Conservation (phyloP, 2,329 filamentous ascomycete genomes). For the Aspergillus viridinutans region DNA sequence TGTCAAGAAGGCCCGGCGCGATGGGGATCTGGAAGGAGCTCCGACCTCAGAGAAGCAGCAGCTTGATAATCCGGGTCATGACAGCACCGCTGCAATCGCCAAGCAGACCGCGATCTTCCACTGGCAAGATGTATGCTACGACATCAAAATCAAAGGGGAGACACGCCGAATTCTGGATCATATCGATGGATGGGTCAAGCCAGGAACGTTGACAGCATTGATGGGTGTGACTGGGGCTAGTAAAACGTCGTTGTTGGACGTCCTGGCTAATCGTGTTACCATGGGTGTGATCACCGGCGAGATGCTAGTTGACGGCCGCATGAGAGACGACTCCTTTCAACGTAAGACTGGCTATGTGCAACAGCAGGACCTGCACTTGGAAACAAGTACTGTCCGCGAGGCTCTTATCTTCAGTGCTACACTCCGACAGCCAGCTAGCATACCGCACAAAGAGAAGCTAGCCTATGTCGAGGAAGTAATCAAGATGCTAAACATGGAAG, state of each 20-base stretch:
- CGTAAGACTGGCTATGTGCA: constrained; percentile 56
- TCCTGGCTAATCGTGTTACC: constrained; percentile 73
- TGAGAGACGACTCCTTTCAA: constrained; percentile 71
- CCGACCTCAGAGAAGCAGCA: constrained; percentile 45
- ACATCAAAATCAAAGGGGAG: constrained; percentile 73
- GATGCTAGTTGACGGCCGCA: constrained; percentile 71
- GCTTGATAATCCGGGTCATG: constrained; percentile 71
- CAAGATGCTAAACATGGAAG: constrained; percentile 79
- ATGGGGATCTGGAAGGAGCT: constrained; percentile 20
- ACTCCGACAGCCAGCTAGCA: constrained; percentile 75
- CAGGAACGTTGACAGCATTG: constrained; percentile 78
- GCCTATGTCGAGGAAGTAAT: constrained; percentile 86
- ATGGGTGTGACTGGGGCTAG: constrained; percentile 90
- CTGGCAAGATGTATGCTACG: constrained; percentile 79
- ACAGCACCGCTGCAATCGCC: constrained; percentile 64
- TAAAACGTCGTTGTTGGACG: constrained; percentile 84
- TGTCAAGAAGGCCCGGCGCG: constrained; percentile 20
- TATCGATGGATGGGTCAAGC: constrained; percentile 89
- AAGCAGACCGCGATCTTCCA: constrained; percentile 73
- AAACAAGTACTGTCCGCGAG: constrained; percentile 80
- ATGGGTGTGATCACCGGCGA: constrained; percentile 83
- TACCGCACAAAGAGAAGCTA: constrained; percentile 66
- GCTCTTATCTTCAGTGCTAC: constrained; percentile 79
- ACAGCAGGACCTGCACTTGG: constrained; percentile 82
- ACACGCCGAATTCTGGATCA: constrained; percentile 71